Conservation (phyloP, 441 rosid genomes). For the Aquilaria agallochum region DNA sequence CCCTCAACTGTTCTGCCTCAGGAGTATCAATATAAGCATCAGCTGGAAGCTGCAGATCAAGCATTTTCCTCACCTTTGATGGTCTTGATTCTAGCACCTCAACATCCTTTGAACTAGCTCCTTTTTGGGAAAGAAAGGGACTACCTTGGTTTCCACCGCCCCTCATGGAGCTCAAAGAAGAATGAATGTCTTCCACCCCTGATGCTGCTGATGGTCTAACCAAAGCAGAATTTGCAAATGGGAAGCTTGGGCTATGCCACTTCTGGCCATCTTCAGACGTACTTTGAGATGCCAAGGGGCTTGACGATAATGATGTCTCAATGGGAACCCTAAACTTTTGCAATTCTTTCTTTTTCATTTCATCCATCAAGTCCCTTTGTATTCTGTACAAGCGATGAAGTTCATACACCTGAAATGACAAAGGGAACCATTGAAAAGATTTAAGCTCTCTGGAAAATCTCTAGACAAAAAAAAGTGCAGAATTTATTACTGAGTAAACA, state of each 20-base stretch:
- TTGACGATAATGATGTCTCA: conserved; percentile 62
- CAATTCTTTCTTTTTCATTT: conserved; percentile 48
- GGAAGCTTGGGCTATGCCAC: conserved; percentile 55
- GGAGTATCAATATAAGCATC: conserved; percentile 75
- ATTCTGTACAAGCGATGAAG: conserved; percentile 83
- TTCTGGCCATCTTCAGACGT: conserved; percentile 61
- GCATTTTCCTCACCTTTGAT: conserved; percentile 64
- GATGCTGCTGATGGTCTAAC: conserved; percentile 55
- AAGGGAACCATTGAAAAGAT: conserved; percentile 12
- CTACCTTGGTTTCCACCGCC: conserved; percentile 52
- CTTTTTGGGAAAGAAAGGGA: conserved; percentile 59
- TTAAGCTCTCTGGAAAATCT: conserved; percentile 14
- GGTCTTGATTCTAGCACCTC: conserved; percentile 67
- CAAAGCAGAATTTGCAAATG: conserved; percentile 46
- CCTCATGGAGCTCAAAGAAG: conserved; percentile 63
- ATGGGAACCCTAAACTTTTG: conserved; percentile 31
- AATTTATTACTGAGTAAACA: no score
- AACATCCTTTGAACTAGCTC: conserved; percentile 46
- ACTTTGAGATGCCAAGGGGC: conserved; percentile 58
- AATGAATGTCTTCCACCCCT: conserved; percentile 56
- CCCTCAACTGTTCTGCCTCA: conserved; percentile 49
- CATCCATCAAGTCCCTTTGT: conserved; percentile 77
- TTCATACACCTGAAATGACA: conserved; percentile 51
- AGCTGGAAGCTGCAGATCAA: conserved; percentile 95
- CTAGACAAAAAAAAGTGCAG: conserved; percentile 1